Conservation (phyloP, 148 eudicot genomes). For the Linanthus parryae region DNA sequence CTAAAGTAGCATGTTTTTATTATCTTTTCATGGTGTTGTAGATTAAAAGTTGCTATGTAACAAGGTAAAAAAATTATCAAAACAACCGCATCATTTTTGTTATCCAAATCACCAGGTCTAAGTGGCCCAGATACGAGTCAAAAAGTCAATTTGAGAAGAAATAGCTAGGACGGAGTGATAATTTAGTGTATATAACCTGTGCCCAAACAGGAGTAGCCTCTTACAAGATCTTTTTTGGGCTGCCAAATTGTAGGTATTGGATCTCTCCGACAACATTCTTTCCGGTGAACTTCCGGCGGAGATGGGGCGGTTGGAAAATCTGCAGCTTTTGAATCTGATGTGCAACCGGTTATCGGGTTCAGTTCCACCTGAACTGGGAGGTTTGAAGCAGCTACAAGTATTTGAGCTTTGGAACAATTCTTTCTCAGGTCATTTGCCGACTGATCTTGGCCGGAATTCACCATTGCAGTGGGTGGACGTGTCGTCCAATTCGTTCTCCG, state of each 20-base stretch:
- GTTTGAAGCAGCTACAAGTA: constrained; percentile 45
- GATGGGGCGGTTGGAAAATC: constrained; percentile 38
- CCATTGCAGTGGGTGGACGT: constrained; percentile 82
- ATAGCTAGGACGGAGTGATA: too few relatives aligned
- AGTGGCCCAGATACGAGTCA: too few relatives aligned
- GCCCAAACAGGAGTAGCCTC: too few relatives aligned
- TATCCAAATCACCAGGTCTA: too few relatives aligned
- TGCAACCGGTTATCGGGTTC: constrained; percentile 51
- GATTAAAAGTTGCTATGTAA: too few relatives aligned
- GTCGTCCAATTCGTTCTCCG: constrained; percentile 70
- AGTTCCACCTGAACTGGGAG: constrained; percentile 46
- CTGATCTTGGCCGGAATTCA: constrained; percentile 57
- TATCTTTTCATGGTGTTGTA: too few relatives aligned
- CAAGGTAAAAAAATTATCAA: too few relatives aligned
- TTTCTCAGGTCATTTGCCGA: constrained; percentile 60
- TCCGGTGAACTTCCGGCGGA: constrained; percentile 60
- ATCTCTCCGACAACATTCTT: constrained; percentile 63
- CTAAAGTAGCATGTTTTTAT: too few relatives aligned
- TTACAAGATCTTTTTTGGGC: neutral
- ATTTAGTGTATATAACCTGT: too few relatives aligned
- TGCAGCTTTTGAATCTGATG: constrained; percentile 75
- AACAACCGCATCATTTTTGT: too few relatives aligned
- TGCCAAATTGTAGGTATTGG: constrained; percentile 26
- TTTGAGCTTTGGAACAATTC: constrained; percentile 91
- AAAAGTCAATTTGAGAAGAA: too few relatives aligned